Evolutionary conservation across 2,329 filamentous ascomycete genomes (phyloP), one percentile per base, ranked within the genome.

Genomic region (Trichoderma citrinoviride): DNA sequence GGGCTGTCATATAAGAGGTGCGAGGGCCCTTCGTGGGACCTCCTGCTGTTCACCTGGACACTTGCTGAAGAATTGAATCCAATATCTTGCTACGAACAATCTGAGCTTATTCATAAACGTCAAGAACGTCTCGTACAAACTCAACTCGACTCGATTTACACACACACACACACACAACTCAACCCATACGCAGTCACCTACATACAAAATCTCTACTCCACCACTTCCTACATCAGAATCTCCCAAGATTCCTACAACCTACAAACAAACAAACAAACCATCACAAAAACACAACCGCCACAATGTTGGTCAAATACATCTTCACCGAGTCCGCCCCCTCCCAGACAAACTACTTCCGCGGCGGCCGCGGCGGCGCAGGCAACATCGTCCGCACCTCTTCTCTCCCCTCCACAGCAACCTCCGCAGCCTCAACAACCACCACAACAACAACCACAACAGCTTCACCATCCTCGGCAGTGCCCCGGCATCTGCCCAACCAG

Each of bases 341-440:
- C 37, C 72, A 74, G 52, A 73, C 70, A 66, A 65, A 67, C 66
- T 75, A 71, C 79, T 77, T 79, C 58, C 82, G 84, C 77, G 79
- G 81, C 7, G 84, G 84, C 68, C 83, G 84, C 61, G 84, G 84
- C 68, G 84, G 84, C 65, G 81, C 81, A 2, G 84, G 84, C 70
- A 86, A 86, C 79, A 81, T 79, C 73, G 81, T 82, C 76, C 82
- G 81, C 64, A 78, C 80, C 14, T 76, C 80, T 19, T 79, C 78
- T 57, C 77, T 79, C 14, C 70, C 75, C 21, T 63, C 75, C 3
- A 71, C 77, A 2, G 37, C 56, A 12, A 37, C 29, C 41, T 25
- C 33, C n/a, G n/a, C 33, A 10, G 7, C 47, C 25, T 29, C 47
- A 14, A 14, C 33, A 14, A n/a, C n/a, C n/a, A n/a, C n/a, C n/a